A percentile compares a stretch with the other conserved stretches of the same genome.
phyloP scores from a whole-genome alignment of 345 rosid species.

The Theobroma cacao region DNA sequence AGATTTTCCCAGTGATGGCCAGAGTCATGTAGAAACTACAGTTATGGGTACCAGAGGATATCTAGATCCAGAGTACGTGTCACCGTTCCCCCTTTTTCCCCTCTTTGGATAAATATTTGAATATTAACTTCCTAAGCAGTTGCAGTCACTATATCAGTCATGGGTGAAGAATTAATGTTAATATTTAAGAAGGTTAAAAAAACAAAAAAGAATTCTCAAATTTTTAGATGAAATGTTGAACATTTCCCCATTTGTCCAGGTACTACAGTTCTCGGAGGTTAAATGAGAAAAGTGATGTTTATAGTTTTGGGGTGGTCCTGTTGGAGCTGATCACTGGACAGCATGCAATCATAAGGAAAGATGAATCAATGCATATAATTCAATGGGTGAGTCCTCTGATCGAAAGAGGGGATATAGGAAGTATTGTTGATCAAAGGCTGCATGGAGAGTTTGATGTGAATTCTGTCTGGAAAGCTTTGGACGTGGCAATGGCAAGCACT shows the following conservation, averaged over 20 bases:
- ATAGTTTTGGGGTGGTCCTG: constrained; percentile 9
- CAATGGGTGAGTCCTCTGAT: constrained; percentile 13
- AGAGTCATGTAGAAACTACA: neutral
- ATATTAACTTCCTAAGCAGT: neutral
- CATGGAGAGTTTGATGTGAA: constrained; percentile 25
- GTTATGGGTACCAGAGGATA: constrained; percentile 12
- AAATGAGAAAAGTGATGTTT: constrained; percentile 14
- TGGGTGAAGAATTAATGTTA: too few species aligned
- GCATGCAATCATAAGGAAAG: constrained; percentile 5
- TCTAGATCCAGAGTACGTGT: constrained; percentile 14
- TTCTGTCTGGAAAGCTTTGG: constrained; percentile 30
- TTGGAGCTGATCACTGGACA: constrained; percentile 11
- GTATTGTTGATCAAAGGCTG: constrained; percentile 32
- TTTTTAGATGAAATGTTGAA: neutral
- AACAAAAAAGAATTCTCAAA: neutral
- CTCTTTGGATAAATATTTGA: neutral
- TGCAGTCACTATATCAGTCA: neutral
- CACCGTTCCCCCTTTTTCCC: neutral
- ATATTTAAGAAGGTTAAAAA: neutral
- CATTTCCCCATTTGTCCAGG: neutral
- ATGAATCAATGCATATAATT: constrained; percentile 7
- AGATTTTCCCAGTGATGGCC: neutral
- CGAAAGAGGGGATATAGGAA: constrained; percentile 13
- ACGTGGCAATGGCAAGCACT: constrained; percentile 39
- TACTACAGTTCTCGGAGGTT: neutral